Percentiles rank a stretch among this genome's conserved stretches.
Evolutionary conservation across 352 stramenopile species (phyloP).

Genomic region (Phytopythium mirpurense): DNA sequence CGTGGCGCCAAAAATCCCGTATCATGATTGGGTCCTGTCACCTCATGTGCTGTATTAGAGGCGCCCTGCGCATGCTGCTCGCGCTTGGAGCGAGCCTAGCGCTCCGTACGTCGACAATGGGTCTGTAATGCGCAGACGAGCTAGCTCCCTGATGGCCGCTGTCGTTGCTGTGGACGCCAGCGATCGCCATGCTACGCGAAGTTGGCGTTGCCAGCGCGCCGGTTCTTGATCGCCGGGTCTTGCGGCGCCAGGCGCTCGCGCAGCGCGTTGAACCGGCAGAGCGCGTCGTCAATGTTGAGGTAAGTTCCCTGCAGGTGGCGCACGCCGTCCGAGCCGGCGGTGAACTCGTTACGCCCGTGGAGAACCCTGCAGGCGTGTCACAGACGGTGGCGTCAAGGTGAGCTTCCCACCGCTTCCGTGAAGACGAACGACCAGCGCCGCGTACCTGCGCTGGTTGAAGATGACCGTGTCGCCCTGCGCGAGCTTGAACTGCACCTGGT

Average conservation of each 20-base stretch:
- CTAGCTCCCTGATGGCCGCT: background rate
- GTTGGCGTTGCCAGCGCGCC: constrained; percentile 64
- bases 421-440: too few relatives aligned
- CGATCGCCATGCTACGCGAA: constrained; percentile 28
- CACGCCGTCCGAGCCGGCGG: constrained; percentile 53
- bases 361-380: constrained; percentile 31
- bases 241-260: constrained; percentile 42
- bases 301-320: constrained; percentile 85
- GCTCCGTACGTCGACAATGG: background rate
- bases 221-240: constrained; percentile 47
- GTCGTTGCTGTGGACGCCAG: background rate
- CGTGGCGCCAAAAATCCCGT: too few relatives aligned
- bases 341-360: constrained; percentile 77
- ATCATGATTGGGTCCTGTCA: too few relatives aligned
- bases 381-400: too few relatives aligned
- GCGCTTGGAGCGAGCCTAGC: background rate
- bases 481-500: constrained; percentile 75
- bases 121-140: background rate
- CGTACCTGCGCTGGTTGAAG: constrained; percentile 77
- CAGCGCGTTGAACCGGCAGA: constrained; percentile 80
- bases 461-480: constrained; percentile 77
- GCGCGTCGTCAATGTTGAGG: constrained; percentile 83
- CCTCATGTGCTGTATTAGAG: background rate
- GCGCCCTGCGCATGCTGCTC: background rate
- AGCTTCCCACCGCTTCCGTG: too few relatives aligned